Conservation (phyloP, 345 rosid species). For the Acer campestre region DNA sequence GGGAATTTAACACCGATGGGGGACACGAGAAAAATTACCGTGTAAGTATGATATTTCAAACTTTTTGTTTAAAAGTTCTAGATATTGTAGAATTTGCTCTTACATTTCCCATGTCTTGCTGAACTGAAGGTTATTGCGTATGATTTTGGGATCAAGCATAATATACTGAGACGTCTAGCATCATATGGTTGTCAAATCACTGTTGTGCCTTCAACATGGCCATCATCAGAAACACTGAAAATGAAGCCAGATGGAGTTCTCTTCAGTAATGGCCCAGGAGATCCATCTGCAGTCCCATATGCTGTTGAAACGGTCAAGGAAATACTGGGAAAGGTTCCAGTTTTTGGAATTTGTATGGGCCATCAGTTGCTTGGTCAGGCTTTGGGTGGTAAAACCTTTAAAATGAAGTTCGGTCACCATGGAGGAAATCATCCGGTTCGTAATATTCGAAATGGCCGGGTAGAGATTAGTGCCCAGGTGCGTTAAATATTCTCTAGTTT, state of each 20-base stretch:
- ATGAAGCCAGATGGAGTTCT: slow-evolving; percentile 94
- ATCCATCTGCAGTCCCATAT: slow-evolving; percentile 95
- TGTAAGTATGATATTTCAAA: slow-evolving; percentile 47
- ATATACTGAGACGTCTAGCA: slow-evolving; percentile 79
- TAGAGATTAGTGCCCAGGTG: slow-evolving; percentile 97
- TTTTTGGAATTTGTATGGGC: slow-evolving; percentile 98
- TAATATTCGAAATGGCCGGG: slow-evolving; percentile 63
- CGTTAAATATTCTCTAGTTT: not conserved
- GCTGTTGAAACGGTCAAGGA: slow-evolving; percentile 86
- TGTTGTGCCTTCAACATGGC: slow-evolving; percentile 87
- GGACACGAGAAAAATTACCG: slow-evolving; percentile 31
- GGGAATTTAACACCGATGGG: slow-evolving; percentile 73
- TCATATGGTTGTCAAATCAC: slow-evolving; percentile 90
- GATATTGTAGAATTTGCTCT: slow-evolving; percentile 15
- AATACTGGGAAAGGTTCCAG: slow-evolving; percentile 82
- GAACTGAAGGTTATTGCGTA: slow-evolving; percentile 74
- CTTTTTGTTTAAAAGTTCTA: slow-evolving; percentile 3
- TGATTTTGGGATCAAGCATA: slow-evolving; percentile 94
- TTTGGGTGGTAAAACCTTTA: slow-evolving; percentile 90
- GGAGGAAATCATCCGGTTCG: slow-evolving; percentile 96
- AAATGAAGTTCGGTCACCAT: slow-evolving; percentile 99
- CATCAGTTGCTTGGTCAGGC: slow-evolving; percentile 98
- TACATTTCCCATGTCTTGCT: slow-evolving; percentile 12
- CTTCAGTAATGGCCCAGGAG: slow-evolving; percentile 99
- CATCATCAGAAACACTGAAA: slow-evolving; percentile 79